Evolutionary conservation across 768 basidiomycete species (phyloP).

Genomic region (Rhizopogon salebrosus): DNA sequence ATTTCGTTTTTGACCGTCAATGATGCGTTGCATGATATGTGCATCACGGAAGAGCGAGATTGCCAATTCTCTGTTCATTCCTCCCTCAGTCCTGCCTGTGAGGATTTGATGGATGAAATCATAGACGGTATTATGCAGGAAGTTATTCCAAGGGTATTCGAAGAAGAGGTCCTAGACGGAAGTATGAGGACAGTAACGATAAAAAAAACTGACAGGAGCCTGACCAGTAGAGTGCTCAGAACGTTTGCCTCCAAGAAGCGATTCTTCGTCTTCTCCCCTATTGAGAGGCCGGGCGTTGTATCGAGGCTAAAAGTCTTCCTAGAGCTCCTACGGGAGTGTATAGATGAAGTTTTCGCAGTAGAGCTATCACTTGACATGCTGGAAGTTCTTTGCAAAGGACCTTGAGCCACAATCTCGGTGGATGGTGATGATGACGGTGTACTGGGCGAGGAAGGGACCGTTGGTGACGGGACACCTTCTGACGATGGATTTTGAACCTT

Average conservation of each 20-base stretch:
- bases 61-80: constrained; percentile 79
- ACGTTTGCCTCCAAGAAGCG: constrained; percentile 72
- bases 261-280: constrained; percentile 79
- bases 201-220: constrained; percentile 21
- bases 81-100: constrained; percentile 79
- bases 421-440: constrained; percentile 25
- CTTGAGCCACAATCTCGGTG: constrained; percentile 24
- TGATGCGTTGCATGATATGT: constrained; percentile 74
- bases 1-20: constrained; percentile 80
- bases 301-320: constrained; percentile 37
- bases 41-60: constrained; percentile 86
- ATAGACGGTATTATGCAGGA: constrained; percentile 93
- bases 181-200: constrained; percentile 1
- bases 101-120: constrained; percentile 94
- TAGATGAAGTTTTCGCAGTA: constrained; percentile 30
- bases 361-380: constrained; percentile 20
- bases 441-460: constrained; percentile 23
- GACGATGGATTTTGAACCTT: constrained; percentile 26
- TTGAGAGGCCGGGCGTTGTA: constrained; percentile 37
- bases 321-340: constrained; percentile 52
- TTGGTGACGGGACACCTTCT: constrained; percentile 28
- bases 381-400: constrained; percentile 22
- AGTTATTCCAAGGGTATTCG: constrained; percentile 96
- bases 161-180: constrained; percentile 81
- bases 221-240: constrained; percentile 70